These are phyloP conservation scores for Dissophora ornata DNA, from an alignment of 192 early-diverging fungal genomes.

Conservation along the genomic window DNA sequence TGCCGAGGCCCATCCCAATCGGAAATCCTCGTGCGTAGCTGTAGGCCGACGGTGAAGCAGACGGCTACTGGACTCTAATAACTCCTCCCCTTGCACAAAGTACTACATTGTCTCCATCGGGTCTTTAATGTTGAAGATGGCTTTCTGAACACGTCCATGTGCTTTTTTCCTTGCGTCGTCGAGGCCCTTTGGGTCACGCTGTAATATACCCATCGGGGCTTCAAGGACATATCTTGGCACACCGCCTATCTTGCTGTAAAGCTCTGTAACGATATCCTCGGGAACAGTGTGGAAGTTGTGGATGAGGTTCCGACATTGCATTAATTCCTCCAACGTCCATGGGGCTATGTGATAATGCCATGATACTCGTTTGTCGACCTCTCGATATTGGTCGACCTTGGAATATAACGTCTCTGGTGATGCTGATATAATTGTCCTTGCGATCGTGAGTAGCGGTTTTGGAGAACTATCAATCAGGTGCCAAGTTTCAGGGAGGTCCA, in stretches of 20 bases:
- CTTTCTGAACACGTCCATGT: constrained; percentile 12
- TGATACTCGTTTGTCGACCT: constrained; percentile 12
- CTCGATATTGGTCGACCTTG: constrained; percentile 15
- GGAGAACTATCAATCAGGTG: constrained; percentile 26
- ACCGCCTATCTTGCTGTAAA: constrained; percentile 24
- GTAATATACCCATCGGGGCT: neutral
- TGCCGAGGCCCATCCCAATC: too few species aligned
- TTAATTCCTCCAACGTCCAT: constrained; percentile 16
- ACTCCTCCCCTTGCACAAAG: constrained; percentile 10
- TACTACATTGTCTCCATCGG: constrained; percentile 9
- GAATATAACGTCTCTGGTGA: constrained; percentile 16
- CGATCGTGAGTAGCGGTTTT: constrained; percentile 11
- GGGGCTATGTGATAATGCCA: constrained; percentile 26
- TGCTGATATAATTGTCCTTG: constrained; percentile 12
- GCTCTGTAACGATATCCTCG: constrained; percentile 3
- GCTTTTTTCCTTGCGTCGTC: neutral
- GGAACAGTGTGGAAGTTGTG: neutral
- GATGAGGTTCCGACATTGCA: neutral
- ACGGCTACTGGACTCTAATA: constrained; percentile 10
- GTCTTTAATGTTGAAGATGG: constrained; percentile 1
- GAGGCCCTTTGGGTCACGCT: neutral
- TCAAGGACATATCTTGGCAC: constrained; percentile 44
- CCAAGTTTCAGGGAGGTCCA: constrained; percentile 22
- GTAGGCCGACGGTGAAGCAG: constrained; percentile 35
- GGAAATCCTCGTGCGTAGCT: neutral